phyloP scores from a whole-genome alignment of 139 green algal genomes.

The Volvox africanus region DNA sequence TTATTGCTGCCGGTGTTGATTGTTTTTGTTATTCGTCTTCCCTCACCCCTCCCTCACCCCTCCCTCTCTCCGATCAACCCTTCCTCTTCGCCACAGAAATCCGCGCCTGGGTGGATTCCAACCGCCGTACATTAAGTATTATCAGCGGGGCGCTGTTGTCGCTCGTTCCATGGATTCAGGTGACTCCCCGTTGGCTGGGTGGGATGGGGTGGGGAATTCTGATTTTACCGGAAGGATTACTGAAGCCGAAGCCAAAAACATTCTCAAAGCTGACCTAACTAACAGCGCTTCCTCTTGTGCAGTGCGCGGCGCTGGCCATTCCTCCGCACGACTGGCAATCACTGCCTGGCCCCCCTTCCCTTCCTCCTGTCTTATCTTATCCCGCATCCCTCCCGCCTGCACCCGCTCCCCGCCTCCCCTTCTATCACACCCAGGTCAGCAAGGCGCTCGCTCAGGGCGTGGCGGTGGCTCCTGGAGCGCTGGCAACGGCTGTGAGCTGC shows the following conservation, averaged over 20 bases:
- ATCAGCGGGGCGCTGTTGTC: constrained; percentile 65
- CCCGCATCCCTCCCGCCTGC: background rate
- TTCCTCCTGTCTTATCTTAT: background rate
- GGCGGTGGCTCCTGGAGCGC: background rate
- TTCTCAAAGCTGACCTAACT: too few species aligned
- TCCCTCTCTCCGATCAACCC: background rate
- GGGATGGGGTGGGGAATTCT: background rate
- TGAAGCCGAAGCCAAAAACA: too few species aligned
- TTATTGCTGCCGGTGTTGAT: too few species aligned
- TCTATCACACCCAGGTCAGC: constrained; percentile 48
- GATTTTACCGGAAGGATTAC: too few species aligned
- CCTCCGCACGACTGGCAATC: background rate
- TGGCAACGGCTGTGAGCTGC: constrained; percentile 44
- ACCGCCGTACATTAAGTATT: constrained; percentile 18
- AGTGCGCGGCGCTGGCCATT: background rate
- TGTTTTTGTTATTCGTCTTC: too few species aligned
- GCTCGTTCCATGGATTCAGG: constrained; percentile 86
- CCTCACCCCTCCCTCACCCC: background rate
- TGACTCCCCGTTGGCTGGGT: constrained; percentile 3
- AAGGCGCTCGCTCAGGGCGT: constrained; percentile 48
- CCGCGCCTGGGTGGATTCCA: constrained; percentile 2
- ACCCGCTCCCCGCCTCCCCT: background rate
- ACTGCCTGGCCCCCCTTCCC: background rate
- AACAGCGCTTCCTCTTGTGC: too few species aligned
- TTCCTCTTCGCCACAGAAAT: background rate